Percentiles rank a stretch among this genome's conserved stretches.
Conservation (phyloP, 192 early-diverging fungal species). For the Thamnidium elegans region DNA sequence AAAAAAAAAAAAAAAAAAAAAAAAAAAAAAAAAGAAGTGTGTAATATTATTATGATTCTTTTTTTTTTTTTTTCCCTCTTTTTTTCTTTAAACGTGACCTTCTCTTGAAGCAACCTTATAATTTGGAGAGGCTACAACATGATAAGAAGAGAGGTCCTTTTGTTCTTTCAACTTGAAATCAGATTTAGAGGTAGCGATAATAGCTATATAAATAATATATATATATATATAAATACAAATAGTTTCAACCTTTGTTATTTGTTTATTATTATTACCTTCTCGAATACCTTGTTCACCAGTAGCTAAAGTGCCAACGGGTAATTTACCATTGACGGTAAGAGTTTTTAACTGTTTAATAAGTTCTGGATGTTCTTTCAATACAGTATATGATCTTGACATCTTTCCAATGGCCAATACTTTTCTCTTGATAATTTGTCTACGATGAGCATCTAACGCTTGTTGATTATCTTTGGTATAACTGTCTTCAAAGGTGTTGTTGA, state of each 20-base stretch:
- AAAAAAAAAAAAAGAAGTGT: not conserved
- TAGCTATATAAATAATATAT: not conserved
- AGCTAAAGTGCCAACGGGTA: constrained; percentile 18
- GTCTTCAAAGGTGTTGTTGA: constrained; percentile 18
- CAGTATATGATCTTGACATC: constrained; percentile 4
- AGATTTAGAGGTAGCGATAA: not conserved
- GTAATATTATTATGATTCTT: too few relatives aligned
- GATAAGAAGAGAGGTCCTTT: constrained; percentile 9
- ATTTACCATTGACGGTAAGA: constrained; percentile 8
- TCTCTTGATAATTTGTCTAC: constrained; percentile 23
- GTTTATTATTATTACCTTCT: constrained; percentile 5
- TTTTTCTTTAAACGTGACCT: constrained; percentile 10
- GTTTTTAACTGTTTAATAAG: constrained; percentile 18
- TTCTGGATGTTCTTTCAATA: constrained; percentile 14
- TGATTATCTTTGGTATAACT: not conserved
- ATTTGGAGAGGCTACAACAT: constrained; percentile 16
- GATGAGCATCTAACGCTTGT: constrained; percentile 5
- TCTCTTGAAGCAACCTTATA: constrained; percentile 16
- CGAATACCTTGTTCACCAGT: constrained; percentile 23
- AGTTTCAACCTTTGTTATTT: too few relatives aligned
- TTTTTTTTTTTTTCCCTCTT: not conserved
- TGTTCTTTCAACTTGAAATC: constrained; percentile 15
- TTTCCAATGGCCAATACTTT: constrained; percentile 27
- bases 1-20: constrained; percentile 1
- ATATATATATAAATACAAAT: not conserved